Evolutionary conservation across 495 filamentous ascomycete genomes (phyloP).

Genomic region (Penicillium lividum): DNA sequence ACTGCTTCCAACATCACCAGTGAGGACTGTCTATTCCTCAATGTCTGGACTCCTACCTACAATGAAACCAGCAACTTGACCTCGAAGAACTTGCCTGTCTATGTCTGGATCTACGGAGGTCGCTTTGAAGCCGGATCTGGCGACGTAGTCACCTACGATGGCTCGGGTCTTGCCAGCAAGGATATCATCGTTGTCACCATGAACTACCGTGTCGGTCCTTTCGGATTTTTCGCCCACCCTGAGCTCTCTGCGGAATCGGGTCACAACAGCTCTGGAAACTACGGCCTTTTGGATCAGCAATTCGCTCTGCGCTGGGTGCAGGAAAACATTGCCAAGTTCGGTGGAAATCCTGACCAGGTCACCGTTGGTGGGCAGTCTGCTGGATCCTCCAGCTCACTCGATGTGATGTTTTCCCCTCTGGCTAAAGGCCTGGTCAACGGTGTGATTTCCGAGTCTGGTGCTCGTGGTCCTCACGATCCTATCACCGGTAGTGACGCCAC

Average conservation of each 20-base stretch:
- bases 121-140: conserved; percentile 29
- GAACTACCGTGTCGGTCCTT: conserved; percentile 35
- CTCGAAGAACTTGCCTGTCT: conserved; percentile 22
- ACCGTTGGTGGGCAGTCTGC: conserved; percentile 49
- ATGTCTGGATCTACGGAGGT: conserved; percentile 33
- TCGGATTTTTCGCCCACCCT: conserved; percentile 37
- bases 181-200: conserved; percentile 33
- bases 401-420: conserved; percentile 19
- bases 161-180: conserved; percentile 30
- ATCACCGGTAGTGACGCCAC: conserved; percentile 19
- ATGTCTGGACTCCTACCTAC: conserved; percentile 18
- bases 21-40: conserved; percentile 34
- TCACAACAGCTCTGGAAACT: conserved; percentile 36
- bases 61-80: neutral
- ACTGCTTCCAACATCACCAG: conserved; percentile 23
- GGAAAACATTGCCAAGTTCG: conserved; percentile 31
- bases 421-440: conserved; percentile 11
- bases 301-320: conserved; percentile 23
- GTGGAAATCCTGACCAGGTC: conserved; percentile 37
- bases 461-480: conserved; percentile 22
- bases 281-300: conserved; percentile 42
- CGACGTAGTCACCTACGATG: conserved; percentile 30
- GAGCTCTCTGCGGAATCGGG: conserved; percentile 22
- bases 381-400: conserved; percentile 45
- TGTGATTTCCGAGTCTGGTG: conserved; percentile 22